Percentiles rank a stretch among this genome's conserved stretches.
Conservation (phyloP, 1,139 yeast species). For the Saccharomyces hybrid region DNA sequence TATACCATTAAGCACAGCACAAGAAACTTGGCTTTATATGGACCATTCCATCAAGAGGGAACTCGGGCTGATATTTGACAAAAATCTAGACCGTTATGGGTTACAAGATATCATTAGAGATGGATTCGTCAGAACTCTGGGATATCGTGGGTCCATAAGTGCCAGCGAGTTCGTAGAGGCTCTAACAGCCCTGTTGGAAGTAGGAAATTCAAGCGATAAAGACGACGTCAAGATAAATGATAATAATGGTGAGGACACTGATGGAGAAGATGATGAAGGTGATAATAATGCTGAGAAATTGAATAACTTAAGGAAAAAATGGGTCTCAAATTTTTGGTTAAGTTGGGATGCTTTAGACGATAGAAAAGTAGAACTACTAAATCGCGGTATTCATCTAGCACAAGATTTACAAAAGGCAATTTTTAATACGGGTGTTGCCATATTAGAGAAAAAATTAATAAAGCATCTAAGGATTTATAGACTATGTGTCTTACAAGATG, state of each 20-base stretch:
- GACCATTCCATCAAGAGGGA: conserved; percentile 71
- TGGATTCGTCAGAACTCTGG: conserved; percentile 80
- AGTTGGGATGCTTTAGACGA: conserved; percentile 87
- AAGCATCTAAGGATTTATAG: conserved; percentile 76
- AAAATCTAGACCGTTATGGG: conserved; percentile 68
- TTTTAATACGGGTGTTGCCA: conserved; percentile 80
- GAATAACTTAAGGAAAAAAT: conserved; percentile 43
- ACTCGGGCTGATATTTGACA: conserved; percentile 58
- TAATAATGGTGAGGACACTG: conserved; percentile 26
- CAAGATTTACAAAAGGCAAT: conserved; percentile 76
- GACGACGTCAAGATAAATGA: conserved; percentile 8
- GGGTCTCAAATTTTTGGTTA: conserved; percentile 89
- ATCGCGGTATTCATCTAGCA: conserved; percentile 71
- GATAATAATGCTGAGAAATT: conserved; percentile 22
- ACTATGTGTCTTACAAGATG: conserved; percentile 82
- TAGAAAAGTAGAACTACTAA: conserved; percentile 46
- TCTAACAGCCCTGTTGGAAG: conserved; percentile 73
- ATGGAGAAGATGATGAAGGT: conserved; percentile 14
- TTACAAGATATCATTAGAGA: conserved; percentile 76
- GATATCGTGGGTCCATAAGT: conserved; percentile 77
- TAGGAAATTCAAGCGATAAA: conserved; percentile 35
- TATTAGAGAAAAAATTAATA: conserved; percentile 72
- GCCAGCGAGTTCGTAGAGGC: conserved; percentile 95
- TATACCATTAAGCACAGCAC: conserved; percentile 76
- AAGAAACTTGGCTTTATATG: conserved; percentile 89